Base-by-base conservation (phyloP, 257 asterid species). In the Phtheirospermum japonicum region DNA sequence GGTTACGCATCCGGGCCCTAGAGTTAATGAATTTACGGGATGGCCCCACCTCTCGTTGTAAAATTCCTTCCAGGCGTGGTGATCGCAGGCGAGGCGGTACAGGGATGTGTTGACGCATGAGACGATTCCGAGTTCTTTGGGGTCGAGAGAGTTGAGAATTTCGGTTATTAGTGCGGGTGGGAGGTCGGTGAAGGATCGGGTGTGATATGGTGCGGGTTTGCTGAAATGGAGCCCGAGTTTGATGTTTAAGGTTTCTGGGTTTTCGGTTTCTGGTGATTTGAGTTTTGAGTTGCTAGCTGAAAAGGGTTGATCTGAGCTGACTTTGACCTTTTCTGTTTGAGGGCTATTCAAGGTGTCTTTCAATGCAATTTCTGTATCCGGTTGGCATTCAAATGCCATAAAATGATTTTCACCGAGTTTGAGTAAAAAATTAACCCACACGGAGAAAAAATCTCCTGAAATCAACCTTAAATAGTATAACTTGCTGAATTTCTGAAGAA, bases 321-420 rank as follows among this genome's bases (percentile, higher is more conserved):
- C 51, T 64, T 72, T 67, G 65, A 61, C 51, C 59, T 72, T 72
- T 45, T 39, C 67, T 6, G 50, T 54, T 51, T 57, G 69, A 65
- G 64, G 71, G 64, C 57, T 65, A 74, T 67, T 32, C 37, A 71
- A 64, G 43, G 59, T 62, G 45, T 72, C 75, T 64, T 67, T 69
- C 63, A 67, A 72, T 57, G 57, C 69, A 64, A 66, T 70, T 59
- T 77, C 64, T 62, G 71, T 80, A 83, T 48, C 74, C 75, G 69
- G 61, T 63, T 77, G 97, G 96, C 94, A 89, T 74, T 85, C 96
- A 82, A 83, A 86, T 87, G 77, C 99, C 99, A 92, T 92, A 89
- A 83, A 88, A 75, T 48, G 57, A 19, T 2, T 33, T 51, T 54
- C 69, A 76, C 75, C 59, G 20, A 73, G 54, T 46, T 40, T 18